Percentiles rank a stretch among this genome's conserved stretches.
phyloP scores from a whole-genome alignment of 2,329 filamentous ascomycete species.

The Rhytidhysteron rufulum region DNA sequence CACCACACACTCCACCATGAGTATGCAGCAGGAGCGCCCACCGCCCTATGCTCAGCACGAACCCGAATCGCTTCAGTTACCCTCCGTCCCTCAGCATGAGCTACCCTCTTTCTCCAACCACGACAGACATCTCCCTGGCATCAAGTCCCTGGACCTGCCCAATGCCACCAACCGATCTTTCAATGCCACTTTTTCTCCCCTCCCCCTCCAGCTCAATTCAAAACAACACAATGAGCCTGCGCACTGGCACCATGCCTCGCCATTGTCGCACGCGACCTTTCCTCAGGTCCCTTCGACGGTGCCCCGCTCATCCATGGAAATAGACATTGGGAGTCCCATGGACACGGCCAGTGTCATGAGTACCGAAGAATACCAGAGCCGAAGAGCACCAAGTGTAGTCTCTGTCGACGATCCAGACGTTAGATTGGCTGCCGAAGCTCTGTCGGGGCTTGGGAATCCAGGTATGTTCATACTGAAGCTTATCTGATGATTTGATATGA shows the following conservation, averaged over 20 bases:
- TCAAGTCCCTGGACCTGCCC: conserved; percentile 41
- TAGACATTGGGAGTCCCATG: conserved; percentile 41
- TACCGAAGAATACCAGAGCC: conserved; percentile 36
- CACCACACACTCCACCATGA: conserved; percentile 7
- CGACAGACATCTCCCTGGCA: conserved; percentile 39
- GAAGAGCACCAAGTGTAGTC: conserved; percentile 37
- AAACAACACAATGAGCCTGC: conserved; percentile 14
- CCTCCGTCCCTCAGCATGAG: conserved; percentile 39
- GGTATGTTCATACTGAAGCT: too few species aligned
- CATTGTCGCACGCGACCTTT: conserved; percentile 23
- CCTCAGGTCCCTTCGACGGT: conserved; percentile 28
- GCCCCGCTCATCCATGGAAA: conserved; percentile 23
- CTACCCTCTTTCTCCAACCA: conserved; percentile 16
- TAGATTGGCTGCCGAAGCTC: conserved; percentile 47
- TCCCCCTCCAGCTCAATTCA: conserved; percentile 33
- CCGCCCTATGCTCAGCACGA: conserved; percentile 43
- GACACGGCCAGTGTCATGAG: conserved; percentile 41
- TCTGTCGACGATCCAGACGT: conserved; percentile 49
- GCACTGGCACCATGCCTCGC: conserved; percentile 20
- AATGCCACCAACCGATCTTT: conserved; percentile 23
- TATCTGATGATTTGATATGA: too few species aligned
- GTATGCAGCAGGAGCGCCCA: conserved; percentile 32
- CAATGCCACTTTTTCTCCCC: conserved; percentile 18
- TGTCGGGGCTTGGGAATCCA: conserved; percentile 48
- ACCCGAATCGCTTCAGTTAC: conserved; percentile 37